A percentile compares a stretch with the other conserved stretches of the same genome.
Conservation (phyloP, 2,329 filamentous ascomycete genomes). For the Pestalotiopsis sp. region DNA sequence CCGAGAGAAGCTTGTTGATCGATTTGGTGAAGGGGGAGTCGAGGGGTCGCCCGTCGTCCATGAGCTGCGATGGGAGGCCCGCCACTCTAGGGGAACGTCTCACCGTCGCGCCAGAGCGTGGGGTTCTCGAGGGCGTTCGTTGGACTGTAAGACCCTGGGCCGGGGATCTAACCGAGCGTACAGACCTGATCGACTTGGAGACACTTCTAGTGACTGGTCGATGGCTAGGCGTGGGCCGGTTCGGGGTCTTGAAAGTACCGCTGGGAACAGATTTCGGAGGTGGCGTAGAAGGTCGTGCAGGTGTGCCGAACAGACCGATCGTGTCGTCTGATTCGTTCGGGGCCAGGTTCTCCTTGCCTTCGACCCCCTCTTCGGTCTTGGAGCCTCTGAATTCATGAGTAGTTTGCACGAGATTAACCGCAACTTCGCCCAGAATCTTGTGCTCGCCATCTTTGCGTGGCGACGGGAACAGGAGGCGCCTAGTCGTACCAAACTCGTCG, state of each 20-base stretch:
- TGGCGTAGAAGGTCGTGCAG: conserved; percentile 53
- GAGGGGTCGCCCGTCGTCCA: conserved; percentile 4
- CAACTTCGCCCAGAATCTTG: conserved; percentile 63
- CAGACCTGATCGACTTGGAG: conserved; percentile 57
- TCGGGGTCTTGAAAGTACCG: conserved; percentile 62
- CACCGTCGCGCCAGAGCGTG: conserved; percentile 37
- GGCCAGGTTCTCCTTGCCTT: conserved; percentile 48
- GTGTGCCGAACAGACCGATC: conserved; percentile 68
- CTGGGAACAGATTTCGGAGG: conserved; percentile 51
- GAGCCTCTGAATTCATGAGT: conserved; percentile 37
- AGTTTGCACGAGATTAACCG: conserved; percentile 54
- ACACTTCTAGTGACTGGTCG: conserved; percentile 64
- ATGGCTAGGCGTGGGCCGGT: conserved; percentile 62
- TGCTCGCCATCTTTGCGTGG: conserved; percentile 67
- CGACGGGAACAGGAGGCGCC: conserved; percentile 76
- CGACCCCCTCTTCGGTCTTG: conserved; percentile 31
- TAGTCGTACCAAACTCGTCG: conserved; percentile 59
- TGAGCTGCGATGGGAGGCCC: conserved; percentile 9
- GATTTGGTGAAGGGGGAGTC: conserved; percentile 29
- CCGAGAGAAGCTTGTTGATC: conserved; percentile 65
- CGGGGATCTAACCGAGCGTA: conserved; percentile 53
- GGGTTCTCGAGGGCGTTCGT: conserved; percentile 50
- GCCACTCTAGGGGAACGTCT: conserved; percentile 46
- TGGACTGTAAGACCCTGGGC: conserved; percentile 42
- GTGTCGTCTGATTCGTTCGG: conserved; percentile 40